Base-by-base conservation (phyloP, 345 rosid species). In the Geranium rotundifolium region DNA sequence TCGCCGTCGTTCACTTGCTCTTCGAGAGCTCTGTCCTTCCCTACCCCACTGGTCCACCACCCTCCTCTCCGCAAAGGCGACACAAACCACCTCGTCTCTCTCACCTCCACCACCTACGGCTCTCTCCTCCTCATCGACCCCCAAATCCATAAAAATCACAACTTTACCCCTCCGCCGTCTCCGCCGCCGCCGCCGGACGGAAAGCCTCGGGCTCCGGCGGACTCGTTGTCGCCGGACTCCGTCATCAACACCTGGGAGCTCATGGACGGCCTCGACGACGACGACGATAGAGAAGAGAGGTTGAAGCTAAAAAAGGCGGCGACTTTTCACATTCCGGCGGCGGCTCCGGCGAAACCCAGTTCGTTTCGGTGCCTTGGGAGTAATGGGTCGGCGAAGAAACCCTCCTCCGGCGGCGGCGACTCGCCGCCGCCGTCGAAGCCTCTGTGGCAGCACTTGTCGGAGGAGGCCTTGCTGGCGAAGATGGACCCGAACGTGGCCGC, bases 181-280 rank as follows among this genome's bases (percentile, higher is more conserved):
- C 46, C 75, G 17, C 61, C 71, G 61, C 58, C 70, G 63, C 23
- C 81, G 13, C 29, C 54, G 72, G 1, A 79, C 73, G 34, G 67
- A 54, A 60, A 61, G 29, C 17, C 27, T 20, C 17, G 31, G 58
- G 71, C 66, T 65, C 64, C 61, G 8, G 61, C 64, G 27, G 80
- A 71, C 17, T 67, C 77, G 16, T 46, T 58, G 27, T 86, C 90
- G 49, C 92, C 92, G 17, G 98, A 89, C 62, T 84, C 92, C 1
- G 92, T 91, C 46, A 89, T 91, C 58, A 91, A 91, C 80, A 83
- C 96, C 12, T 91, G 96, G 96, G 98, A 91, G 64, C 90, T 91
- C 66, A 89, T 91, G 98, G 92, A 91, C 67, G 98, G 98, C 19
- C 84, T 89, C 7, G 90, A 87, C 56, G 95, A 80, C 27, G 57